phyloP scores from a whole-genome alignment of 2,329 filamentous ascomycete species.

The Trichoderma koningii region DNA sequence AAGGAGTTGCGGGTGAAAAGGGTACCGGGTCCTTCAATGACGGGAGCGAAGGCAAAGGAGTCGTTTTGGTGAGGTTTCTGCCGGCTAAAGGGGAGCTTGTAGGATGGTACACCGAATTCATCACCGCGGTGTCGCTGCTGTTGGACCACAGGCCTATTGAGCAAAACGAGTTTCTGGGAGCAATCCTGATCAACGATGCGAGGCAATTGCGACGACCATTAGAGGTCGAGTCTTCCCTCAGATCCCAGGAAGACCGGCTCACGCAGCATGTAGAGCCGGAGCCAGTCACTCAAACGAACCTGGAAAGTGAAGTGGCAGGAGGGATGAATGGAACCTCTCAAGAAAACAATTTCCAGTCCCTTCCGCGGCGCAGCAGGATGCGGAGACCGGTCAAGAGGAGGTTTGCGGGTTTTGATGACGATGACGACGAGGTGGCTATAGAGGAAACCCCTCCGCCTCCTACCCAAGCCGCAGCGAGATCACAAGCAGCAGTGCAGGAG shows the following conservation, averaged over 20 bases:
- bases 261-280: constrained; percentile 13
- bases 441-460: constrained; percentile 17
- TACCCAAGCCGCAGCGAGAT: constrained; percentile 12
- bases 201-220: constrained; percentile 69
- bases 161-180: constrained; percentile 89
- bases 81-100: constrained; percentile 56
- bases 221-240: constrained; percentile 47
- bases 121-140: constrained; percentile 67
- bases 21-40: constrained; percentile 65
- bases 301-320: constrained; percentile 23
- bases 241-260: constrained; percentile 31
- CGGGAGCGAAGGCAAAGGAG: constrained; percentile 66
- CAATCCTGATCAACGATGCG: constrained; percentile 80
- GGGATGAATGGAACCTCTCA: constrained; percentile 29
- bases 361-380: constrained; percentile 31
- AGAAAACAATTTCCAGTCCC: constrained; percentile 31
- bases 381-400: constrained; percentile 53
- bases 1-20: constrained; percentile 72
- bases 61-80: constrained; percentile 75
- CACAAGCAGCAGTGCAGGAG: constrained; percentile 28
- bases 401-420: constrained; percentile 71
- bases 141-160: constrained; percentile 82
- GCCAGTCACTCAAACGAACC: constrained; percentile 21
- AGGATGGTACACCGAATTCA: constrained; percentile 71
- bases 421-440: constrained; percentile 38